A percentile compares a stretch with the other conserved stretches of the same genome.
Evolutionary conservation across 2,329 filamentous ascomycete species (phyloP).

Genomic region (Colletotrichum lini): DNA sequence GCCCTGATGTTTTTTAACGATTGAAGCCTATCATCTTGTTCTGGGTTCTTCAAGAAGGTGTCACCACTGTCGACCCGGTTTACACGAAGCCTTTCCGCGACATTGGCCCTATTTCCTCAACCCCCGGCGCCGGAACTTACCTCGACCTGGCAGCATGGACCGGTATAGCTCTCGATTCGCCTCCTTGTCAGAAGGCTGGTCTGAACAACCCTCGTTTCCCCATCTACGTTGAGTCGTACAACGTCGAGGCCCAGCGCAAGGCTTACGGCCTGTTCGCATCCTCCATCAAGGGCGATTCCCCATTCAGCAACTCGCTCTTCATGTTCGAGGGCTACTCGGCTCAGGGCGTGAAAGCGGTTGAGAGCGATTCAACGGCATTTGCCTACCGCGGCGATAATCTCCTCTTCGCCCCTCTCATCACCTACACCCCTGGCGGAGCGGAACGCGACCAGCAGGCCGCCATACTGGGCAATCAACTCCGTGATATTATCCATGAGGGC

Average conservation of each 20-base stretch:
- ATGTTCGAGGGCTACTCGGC: slow-evolving; percentile 70
- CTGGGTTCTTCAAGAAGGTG: slow-evolving; percentile 60
- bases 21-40: slow-evolving; percentile 57
- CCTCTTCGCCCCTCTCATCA: slow-evolving; percentile 55
- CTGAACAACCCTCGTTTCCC: slow-evolving; percentile 60
- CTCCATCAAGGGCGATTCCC: slow-evolving; percentile 42
- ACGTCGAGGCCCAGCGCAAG: slow-evolving; percentile 48
- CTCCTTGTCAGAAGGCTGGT: slow-evolving; percentile 59
- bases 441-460: slow-evolving; percentile 52
- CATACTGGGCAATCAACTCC: slow-evolving; percentile 55
- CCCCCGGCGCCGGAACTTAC: slow-evolving; percentile 57
- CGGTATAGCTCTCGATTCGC: slow-evolving; percentile 53
- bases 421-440: slow-evolving; percentile 51
- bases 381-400: slow-evolving; percentile 62
- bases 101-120: slow-evolving; percentile 55
- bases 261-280: slow-evolving; percentile 53
- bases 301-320: slow-evolving; percentile 58
- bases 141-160: slow-evolving; percentile 61
- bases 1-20: background rate
- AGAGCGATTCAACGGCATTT: slow-evolving; percentile 57
- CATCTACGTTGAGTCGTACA: slow-evolving; percentile 58
- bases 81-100: slow-evolving; percentile 61
- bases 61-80: slow-evolving; percentile 54
- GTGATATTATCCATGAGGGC: slow-evolving; percentile 53
- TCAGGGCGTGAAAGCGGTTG: slow-evolving; percentile 58